Percentiles rank a stretch among this genome's conserved stretches.
These are phyloP conservation scores for Hondaea fermentalgiana DNA, from an alignment of 108 stramenopile genomes.

Conservation along the genomic window DNA sequence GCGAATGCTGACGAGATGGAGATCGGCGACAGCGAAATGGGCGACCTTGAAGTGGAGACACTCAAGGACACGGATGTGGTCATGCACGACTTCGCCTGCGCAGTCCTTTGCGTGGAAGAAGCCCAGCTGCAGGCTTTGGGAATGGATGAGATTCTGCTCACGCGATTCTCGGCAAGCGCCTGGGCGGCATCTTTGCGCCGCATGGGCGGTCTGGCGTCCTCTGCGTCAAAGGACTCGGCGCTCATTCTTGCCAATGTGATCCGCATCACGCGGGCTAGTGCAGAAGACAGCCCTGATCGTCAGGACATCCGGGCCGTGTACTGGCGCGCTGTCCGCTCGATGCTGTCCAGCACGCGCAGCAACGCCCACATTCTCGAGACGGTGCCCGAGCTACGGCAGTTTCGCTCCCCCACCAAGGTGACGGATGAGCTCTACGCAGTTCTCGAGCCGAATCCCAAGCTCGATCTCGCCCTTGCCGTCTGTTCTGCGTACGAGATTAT, in stretches of 20 bases:
- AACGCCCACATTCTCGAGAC: not conserved
- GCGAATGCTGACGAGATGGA: not conserved
- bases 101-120: not conserved
- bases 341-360: not conserved
- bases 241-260: not conserved
- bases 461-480: not conserved
- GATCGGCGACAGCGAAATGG: not conserved
- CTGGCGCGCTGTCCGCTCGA: not conserved
- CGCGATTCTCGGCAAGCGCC: not conserved
- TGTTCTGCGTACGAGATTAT: not conserved
- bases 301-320: not conserved
- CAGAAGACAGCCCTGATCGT: not conserved
- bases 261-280: not conserved
- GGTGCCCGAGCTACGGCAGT: not conserved
- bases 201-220: not conserved
- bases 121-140: not conserved
- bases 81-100: not conserved
- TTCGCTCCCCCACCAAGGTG: not conserved
- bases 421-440: not conserved
- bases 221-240: not conserved
- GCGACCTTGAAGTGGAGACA: not conserved
- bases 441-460: not conserved
- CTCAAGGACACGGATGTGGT: not conserved
- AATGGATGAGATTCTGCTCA: not conserved
- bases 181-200: not conserved